A percentile compares a stretch with the other conserved stretches of the same genome.
phyloP scores from a whole-genome alignment of 306 rosid species.

The Acacia confusa region DNA sequence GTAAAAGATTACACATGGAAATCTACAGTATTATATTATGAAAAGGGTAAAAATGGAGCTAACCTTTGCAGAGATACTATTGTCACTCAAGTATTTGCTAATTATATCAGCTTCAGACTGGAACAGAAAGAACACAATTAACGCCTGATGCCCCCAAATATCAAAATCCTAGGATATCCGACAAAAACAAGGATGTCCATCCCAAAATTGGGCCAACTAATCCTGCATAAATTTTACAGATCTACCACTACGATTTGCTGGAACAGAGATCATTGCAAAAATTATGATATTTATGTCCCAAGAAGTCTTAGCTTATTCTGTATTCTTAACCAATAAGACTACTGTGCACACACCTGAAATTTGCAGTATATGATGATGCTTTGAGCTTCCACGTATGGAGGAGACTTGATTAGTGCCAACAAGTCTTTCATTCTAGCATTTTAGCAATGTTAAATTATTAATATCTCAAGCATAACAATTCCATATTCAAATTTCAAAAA shows the following conservation, averaged over 20 bases:
- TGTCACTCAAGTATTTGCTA: slow-evolving; percentile 73
- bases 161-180: slow-evolving; percentile 20
- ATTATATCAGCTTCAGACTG: slow-evolving; percentile 79
- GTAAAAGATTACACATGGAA: slow-evolving; percentile 24
- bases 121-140: slow-evolving; percentile 38
- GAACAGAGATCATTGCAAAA: slow-evolving; percentile 20
- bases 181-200: slow-evolving; percentile 13
- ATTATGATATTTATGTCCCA: slow-evolving; percentile 5
- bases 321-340: slow-evolving; percentile 24
- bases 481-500: slow-evolving; percentile 18
- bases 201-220: slow-evolving; percentile 22
- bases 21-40: background rate
- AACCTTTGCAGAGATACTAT: slow-evolving; percentile 79
- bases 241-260: slow-evolving; percentile 17
- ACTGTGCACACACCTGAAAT: slow-evolving; percentile 71
- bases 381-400: slow-evolving; percentile 67
- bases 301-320: slow-evolving; percentile 16
- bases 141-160: slow-evolving; percentile 1
- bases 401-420: slow-evolving; percentile 65
- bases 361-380: slow-evolving; percentile 95
- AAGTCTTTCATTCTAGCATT: slow-evolving; percentile 75
- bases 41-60: slow-evolving; percentile 38
- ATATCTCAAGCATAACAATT: slow-evolving; percentile 21
- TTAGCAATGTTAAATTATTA: slow-evolving; percentile 27
- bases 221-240: slow-evolving; percentile 15